phyloP scores from a whole-genome alignment of 2,329 filamentous ascomycete species.

The Fusarium lyarnte region DNA sequence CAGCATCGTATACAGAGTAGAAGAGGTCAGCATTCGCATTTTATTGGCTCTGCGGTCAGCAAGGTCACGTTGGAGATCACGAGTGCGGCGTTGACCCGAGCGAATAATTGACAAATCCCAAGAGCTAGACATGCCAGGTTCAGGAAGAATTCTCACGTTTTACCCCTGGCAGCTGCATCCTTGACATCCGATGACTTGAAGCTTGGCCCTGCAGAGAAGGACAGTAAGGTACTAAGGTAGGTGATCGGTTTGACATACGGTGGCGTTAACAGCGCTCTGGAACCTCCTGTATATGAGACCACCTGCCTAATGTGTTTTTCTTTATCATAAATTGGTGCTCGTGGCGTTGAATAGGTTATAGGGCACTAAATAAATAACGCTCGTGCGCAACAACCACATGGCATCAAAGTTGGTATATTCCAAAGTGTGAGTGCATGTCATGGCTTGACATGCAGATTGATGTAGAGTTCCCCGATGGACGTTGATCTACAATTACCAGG shows the following conservation, averaged over 20 bases:
- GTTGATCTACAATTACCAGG: not conserved
- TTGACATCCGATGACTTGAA: not conserved
- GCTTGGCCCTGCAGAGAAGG: not conserved
- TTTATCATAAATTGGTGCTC: not conserved
- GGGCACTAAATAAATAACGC: too few species aligned
- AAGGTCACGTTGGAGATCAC: not conserved
- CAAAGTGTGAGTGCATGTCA: not conserved
- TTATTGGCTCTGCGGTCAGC: not conserved
- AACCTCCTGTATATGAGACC: conserved; percentile 2
- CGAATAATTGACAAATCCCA: conserved; percentile 11
- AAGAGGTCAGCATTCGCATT: not conserved
- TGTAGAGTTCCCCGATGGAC: not conserved
- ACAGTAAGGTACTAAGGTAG: not conserved
- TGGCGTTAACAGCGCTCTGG: conserved; percentile 16
- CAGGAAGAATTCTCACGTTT: conserved; percentile 2
- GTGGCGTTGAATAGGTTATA: not conserved
- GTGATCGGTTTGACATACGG: conserved; percentile 8
- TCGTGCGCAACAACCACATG: not conserved
- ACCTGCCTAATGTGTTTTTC: conserved; percentile 23
- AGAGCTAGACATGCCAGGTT: not conserved
- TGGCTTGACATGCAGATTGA: not conserved
- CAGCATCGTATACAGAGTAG: not conserved
- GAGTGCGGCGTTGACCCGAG: not conserved
- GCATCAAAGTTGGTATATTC: not conserved
- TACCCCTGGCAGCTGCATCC: conserved; percentile 11